These are phyloP conservation scores for Termitomyces sp. DNA, from an alignment of 768 basidiomycete genomes.

Conservation along the genomic window DNA sequence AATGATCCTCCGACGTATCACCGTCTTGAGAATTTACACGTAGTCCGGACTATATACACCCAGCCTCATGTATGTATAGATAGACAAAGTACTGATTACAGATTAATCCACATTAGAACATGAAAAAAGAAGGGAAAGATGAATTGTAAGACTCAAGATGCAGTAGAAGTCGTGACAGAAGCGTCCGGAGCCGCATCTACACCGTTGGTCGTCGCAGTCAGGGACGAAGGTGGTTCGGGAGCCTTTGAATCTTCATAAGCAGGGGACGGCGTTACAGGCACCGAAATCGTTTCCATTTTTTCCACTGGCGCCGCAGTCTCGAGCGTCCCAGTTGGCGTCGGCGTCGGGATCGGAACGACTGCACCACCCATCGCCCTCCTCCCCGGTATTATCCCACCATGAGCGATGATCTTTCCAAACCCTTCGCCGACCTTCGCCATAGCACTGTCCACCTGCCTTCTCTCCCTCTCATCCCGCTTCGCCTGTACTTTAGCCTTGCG, in stretches of 20 bases:
- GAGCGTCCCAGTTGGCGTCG: background rate
- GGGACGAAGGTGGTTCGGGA: background rate
- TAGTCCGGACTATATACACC: too few species aligned
- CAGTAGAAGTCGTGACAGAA: background rate
- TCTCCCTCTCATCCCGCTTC: conserved; percentile 25
- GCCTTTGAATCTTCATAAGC: conserved; percentile 15
- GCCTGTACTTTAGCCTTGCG: conserved; percentile 25
- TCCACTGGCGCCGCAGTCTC: background rate
- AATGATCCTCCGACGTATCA: too few species aligned
- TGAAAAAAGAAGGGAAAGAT: background rate
- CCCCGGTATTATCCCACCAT: conserved; percentile 8
- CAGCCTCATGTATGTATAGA: too few species aligned
- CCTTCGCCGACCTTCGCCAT: conserved; percentile 18
- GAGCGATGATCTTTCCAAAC: conserved; percentile 2
- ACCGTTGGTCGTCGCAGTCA: background rate
- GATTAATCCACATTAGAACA: background rate
- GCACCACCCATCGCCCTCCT: conserved; percentile 6
- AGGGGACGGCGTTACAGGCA: conserved; percentile 16
- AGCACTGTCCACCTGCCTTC: conserved; percentile 24
- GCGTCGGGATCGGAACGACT: background rate
- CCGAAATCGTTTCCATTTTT: background rate
- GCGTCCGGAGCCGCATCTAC: background rate
- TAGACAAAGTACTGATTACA: background rate
- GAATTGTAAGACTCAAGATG: background rate
- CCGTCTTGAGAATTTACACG: too few species aligned